phyloP scores from a whole-genome alignment of 2,329 filamentous ascomycete genomes.

The Chaetomium strumarium region DNA sequence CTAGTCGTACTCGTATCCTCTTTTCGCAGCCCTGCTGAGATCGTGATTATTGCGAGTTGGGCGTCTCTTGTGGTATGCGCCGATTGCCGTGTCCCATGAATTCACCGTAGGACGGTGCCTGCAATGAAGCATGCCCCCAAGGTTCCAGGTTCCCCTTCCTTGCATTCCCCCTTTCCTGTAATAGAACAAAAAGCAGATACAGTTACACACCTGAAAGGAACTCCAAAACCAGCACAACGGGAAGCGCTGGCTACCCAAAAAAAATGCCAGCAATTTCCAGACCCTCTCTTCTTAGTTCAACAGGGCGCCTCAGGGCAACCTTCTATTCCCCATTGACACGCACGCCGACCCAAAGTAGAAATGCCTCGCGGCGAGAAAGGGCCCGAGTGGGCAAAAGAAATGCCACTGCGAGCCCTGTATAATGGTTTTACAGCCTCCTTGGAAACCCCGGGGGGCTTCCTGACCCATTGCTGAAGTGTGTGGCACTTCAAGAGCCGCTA shows the following conservation, averaged over 20 bases:
- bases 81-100: constrained; percentile 1
- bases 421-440: not conserved
- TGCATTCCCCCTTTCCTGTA: not conserved
- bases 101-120: not conserved
- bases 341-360: constrained; percentile 1
- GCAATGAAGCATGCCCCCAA: not conserved
- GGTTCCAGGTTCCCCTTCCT: not conserved
- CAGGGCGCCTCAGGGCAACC: constrained; percentile 4
- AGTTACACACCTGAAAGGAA: not conserved
- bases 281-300: not conserved
- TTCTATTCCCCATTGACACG: constrained; percentile 2
- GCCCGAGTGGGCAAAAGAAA: not conserved
- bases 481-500: constrained; percentile 1
- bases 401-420: not conserved
- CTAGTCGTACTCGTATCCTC: constrained; percentile 11
- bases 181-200: not conserved
- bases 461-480: constrained; percentile 14
- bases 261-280: not conserved
- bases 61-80: constrained; percentile 4
- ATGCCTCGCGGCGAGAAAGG: not conserved
- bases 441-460: not conserved
- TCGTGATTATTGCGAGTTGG: constrained; percentile 6
- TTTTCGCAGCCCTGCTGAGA: constrained; percentile 10
- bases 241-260: not conserved
- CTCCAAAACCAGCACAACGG: not conserved